Base-by-base conservation (phyloP, 1,139 yeast genomes). In the Suhomyces wounanorum region DNA sequence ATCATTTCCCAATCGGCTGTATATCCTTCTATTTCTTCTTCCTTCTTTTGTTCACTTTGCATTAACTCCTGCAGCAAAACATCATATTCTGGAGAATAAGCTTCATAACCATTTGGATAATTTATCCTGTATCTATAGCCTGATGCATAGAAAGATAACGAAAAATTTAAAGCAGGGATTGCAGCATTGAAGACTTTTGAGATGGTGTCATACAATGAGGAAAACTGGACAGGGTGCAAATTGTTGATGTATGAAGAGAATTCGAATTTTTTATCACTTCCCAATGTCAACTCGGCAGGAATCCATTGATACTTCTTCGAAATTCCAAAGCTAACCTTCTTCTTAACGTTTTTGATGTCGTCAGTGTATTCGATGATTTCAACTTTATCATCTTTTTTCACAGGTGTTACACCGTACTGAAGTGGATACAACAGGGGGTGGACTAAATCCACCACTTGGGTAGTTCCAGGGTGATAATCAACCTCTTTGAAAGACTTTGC, bases 381-480 rank as follows among this genome's bases (percentile, higher is more conserved):
- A 5, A 40, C 42, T 18, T 31, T 21, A 18, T 31, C 37, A 6
- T 26, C 30, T 4, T 9, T 37, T 1, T 56, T 41, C 13, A 68
- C 55, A 1, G 73, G 70, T 6, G 77, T 71, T 11, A 51, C 61
- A 0, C 69, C 73, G 48, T 73, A 75, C 44, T 65, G 68, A 8
- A 75, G 56, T 0, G 77, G 77, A 50, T 66, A 75, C 45, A 75
- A 60, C 16, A 79, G 74, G 8, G 80, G 80, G 54, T 76, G 79
- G 5, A 75, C 76, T 35, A 75, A 61, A 56, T 75, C 78, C 28
- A 73, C 58, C 1, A 76, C 78, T 14, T 70, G 59, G 41, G 67
- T 55, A 0, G 75, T 64, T 6, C 67, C 66, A 3, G 77, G 79
- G 53, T 73, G 79, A 59, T 69, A 73, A 55, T 75, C 79, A 30